Base-by-base conservation (phyloP, 345 rosid genomes). In the Eutrema japonicum region DNA sequence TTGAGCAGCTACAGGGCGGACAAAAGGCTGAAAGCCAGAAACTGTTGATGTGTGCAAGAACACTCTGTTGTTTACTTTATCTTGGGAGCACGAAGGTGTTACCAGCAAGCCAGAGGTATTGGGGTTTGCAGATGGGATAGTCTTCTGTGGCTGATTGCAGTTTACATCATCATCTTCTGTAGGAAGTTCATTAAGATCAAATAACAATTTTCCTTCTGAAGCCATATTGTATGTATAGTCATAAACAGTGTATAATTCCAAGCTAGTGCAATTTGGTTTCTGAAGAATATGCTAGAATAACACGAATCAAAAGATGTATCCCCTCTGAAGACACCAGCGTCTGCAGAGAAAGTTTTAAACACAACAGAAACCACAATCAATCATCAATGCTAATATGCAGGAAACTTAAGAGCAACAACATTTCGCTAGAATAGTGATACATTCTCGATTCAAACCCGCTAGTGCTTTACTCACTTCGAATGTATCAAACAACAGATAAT, bases 171-270 rank as follows among this genome's bases (percentile, higher is more conserved):
- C 81, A 68, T 78, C 74, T 63, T 87, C 93, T 16, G 71, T 61
- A 67, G 99, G 98, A 73, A 88, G 92, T 81, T 96, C 99, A 82
- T 96, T 96, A 86, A 96, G 98, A 87, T 96, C 99, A 89, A 96
- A 92, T 72, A 92, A 72, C 50, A 78, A 79, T 86, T 82, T 89
- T 82, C 96, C 94, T 76, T 88, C 83, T 66, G 94, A 87, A 76
- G 92, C 92, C 99, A 96, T 96, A 79, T 89, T 89, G 82, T 85
- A 77, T 68, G 86, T 78, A 81, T 78, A 82, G 82, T 88, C 94
- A 89, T 95, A 83, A 86, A 89, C 88, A 75, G 80, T 64, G 77
- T 53, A 47, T 64, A 32, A 52, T 38, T 51, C 71, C 70, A 65
- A 51, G 70, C 43, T 42, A 65, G 26, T 45, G 57, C 58, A 72